Evolutionary conservation across 2,329 filamentous ascomycete species (phyloP).

Genomic region (Cryphonectria naterciae): DNA sequence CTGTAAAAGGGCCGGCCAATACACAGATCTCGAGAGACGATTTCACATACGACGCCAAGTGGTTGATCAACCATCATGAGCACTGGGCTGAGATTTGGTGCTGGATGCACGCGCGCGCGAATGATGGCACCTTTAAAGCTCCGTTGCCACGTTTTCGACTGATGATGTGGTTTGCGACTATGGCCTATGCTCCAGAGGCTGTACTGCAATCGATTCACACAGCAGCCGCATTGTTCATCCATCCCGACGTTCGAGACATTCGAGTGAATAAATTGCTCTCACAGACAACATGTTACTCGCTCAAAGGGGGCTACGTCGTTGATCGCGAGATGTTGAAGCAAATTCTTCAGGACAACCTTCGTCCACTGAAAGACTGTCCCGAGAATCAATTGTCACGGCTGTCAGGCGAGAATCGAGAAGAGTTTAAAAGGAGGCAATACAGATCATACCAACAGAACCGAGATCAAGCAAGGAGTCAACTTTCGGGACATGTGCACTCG

Average conservation of each 20-base stretch:
- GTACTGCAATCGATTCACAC: slow-evolving; percentile 28
- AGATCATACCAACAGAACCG: background rate
- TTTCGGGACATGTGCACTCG: background rate
- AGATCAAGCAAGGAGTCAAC: background rate
- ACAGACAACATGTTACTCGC: background rate
- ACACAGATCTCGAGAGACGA: background rate
- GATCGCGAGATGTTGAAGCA: background rate
- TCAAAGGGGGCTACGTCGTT: background rate
- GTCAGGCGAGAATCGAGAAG: background rate
- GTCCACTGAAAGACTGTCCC: background rate
- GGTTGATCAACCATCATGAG: background rate
- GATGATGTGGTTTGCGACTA: slow-evolving; percentile 32
- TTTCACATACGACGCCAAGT: slow-evolving; percentile 14
- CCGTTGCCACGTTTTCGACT: slow-evolving; percentile 9
- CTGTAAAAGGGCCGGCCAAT: background rate
- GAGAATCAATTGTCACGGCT: background rate
- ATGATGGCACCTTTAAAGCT: background rate
- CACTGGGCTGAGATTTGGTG: slow-evolving; percentile 20
- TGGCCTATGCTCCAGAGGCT: slow-evolving; percentile 27
- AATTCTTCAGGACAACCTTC: background rate
- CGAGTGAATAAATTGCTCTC: background rate
- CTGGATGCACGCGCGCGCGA: slow-evolving; percentile 22
- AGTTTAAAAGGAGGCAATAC: background rate
- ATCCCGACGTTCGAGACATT: slow-evolving; percentile 10
- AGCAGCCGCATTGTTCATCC: slow-evolving; percentile 25